These are phyloP conservation scores for Pholiota adiposa DNA, from an alignment of 1,284 basidiomycete genomes.

Conservation along the genomic window DNA sequence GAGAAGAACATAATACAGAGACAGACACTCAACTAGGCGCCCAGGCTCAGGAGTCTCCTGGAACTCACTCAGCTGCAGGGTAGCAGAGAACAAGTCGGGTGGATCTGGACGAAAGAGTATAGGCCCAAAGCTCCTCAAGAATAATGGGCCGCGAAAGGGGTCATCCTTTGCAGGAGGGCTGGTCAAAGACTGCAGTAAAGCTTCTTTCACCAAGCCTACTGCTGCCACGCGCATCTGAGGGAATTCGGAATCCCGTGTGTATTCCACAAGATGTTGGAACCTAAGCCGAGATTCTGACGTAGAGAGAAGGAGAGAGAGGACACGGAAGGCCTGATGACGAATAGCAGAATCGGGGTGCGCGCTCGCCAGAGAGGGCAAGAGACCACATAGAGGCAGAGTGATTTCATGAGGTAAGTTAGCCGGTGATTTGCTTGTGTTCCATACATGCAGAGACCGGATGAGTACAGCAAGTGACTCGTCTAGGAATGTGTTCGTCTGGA, in stretches of 20 bases:
- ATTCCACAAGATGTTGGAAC: slow-evolving; percentile 56
- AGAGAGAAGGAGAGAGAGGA: slow-evolving; percentile 55
- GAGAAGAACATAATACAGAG: slow-evolving; percentile 56
- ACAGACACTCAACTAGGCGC: slow-evolving; percentile 55
- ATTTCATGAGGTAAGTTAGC: slow-evolving; percentile 47
- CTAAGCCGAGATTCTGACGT: slow-evolving; percentile 50
- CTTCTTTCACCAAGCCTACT: slow-evolving; percentile 69
- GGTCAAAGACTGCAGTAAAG: slow-evolving; percentile 55
- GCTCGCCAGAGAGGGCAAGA: slow-evolving; percentile 60
- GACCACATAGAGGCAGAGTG: slow-evolving; percentile 47
- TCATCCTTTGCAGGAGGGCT: slow-evolving; percentile 30
- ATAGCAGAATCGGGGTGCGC: slow-evolving; percentile 59
- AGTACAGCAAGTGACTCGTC: slow-evolving; percentile 65
- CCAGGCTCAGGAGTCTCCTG: slow-evolving; percentile 51
- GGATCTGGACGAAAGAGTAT: slow-evolving; percentile 55
- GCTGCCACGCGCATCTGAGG: slow-evolving; percentile 71
- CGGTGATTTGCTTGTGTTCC: slow-evolving; percentile 12
- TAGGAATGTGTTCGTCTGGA: slow-evolving; percentile 55
- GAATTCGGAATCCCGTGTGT: slow-evolving; percentile 50
- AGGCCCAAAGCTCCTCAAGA: slow-evolving; percentile 55
- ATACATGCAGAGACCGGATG: slow-evolving; percentile 43
- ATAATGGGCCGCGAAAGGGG: slow-evolving; percentile 50
- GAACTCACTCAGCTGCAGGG: slow-evolving; percentile 39
- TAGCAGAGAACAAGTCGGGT: slow-evolving; percentile 40
- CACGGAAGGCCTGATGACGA: slow-evolving; percentile 63